These are phyloP conservation scores for Aspergillus biplanus DNA, from an alignment of 495 filamentous ascomycete genomes.

Conservation along the genomic window DNA sequence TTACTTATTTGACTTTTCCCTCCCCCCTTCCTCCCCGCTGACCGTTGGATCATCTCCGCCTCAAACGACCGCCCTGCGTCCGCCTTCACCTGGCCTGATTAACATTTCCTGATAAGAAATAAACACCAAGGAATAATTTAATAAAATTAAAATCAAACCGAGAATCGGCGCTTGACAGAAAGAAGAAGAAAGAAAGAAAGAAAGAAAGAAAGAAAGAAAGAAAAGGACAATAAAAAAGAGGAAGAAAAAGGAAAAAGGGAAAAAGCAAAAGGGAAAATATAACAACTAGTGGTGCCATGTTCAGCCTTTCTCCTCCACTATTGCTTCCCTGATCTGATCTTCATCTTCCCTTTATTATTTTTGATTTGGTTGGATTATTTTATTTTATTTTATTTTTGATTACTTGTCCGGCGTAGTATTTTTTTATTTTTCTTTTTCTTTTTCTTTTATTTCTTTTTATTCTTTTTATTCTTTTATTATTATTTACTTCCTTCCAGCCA, in stretches of 20 bases:
- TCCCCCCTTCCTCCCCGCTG: conserved; percentile 21
- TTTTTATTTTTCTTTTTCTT: conserved; percentile 1
- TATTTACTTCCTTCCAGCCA: conserved; percentile 6
- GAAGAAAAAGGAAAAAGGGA: conserved; percentile 11
- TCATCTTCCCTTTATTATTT: conserved; percentile 18
- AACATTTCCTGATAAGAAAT: not conserved
- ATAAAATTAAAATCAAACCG: too few relatives aligned
- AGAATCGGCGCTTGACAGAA: not conserved
- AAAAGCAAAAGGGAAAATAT: conserved; percentile 18
- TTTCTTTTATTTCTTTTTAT: conserved; percentile 12
- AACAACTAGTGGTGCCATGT: conserved; percentile 34
- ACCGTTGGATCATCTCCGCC: conserved; percentile 23
- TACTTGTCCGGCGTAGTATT: not conserved
- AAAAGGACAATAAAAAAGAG: conserved; percentile 11
- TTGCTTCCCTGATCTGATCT: conserved; percentile 22
- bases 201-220: conserved; percentile 4
- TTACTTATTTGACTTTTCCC: conserved; percentile 5
- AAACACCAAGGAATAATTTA: not conserved
- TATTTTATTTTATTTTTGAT: conserved; percentile 11
- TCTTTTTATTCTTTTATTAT: conserved; percentile 14
- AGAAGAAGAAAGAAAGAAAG: not conserved
- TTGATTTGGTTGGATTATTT: conserved; percentile 11
- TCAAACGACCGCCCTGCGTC: conserved; percentile 19
- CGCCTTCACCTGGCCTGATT: conserved; percentile 13
- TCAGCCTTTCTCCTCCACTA: conserved; percentile 29